These are phyloP conservation scores for Lentinula guzmanii DNA, from an alignment of 768 basidiomycete species.

Conservation along the genomic window DNA sequence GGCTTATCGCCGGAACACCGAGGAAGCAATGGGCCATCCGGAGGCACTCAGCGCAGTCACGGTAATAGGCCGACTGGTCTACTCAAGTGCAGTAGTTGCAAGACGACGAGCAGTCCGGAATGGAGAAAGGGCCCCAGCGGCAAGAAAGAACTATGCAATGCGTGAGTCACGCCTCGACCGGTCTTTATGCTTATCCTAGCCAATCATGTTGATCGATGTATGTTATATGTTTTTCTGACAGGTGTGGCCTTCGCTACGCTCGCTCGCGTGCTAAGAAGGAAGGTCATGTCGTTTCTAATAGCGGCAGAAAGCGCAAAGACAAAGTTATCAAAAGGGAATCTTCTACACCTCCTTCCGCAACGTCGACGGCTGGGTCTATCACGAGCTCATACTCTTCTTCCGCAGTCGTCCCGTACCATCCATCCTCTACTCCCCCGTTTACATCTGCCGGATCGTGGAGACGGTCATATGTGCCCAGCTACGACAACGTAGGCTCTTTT, in stretches of 20 bases:
- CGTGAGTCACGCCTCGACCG: slow-evolving; percentile 44
- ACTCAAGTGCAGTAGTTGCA: slow-evolving; percentile 72
- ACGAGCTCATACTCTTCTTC: slow-evolving; percentile 4
- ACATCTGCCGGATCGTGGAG: slow-evolving; percentile 12
- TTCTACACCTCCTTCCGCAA: slow-evolving; percentile 3
- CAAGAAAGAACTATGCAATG: slow-evolving; percentile 89
- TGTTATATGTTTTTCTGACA: slow-evolving; percentile 20
- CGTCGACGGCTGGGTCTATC: neutral
- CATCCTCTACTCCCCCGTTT: slow-evolving; percentile 32
- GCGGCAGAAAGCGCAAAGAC: slow-evolving; percentile 56
- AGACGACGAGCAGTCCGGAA: slow-evolving; percentile 77
- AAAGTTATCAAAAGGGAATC: slow-evolving; percentile 26
- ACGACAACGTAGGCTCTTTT: slow-evolving; percentile 40
- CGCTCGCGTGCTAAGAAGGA: slow-evolving; percentile 87
- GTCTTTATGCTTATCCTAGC: slow-evolving; percentile 5
- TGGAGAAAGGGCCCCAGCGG: slow-evolving; percentile 91
- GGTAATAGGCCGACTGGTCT: slow-evolving; percentile 73
- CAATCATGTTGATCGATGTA: slow-evolving; percentile 7
- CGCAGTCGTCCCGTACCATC: neutral
- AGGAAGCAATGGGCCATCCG: neutral
- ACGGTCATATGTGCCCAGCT: slow-evolving; percentile 23
- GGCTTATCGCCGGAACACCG: slow-evolving; percentile 1
- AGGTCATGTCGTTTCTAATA: slow-evolving; percentile 47
- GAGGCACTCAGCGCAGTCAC: slow-evolving; percentile 30
- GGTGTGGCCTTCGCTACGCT: slow-evolving; percentile 82